phyloP scores from a whole-genome alignment of 2,329 filamentous ascomycete species.

The Arthrobotrys megalospora region DNA sequence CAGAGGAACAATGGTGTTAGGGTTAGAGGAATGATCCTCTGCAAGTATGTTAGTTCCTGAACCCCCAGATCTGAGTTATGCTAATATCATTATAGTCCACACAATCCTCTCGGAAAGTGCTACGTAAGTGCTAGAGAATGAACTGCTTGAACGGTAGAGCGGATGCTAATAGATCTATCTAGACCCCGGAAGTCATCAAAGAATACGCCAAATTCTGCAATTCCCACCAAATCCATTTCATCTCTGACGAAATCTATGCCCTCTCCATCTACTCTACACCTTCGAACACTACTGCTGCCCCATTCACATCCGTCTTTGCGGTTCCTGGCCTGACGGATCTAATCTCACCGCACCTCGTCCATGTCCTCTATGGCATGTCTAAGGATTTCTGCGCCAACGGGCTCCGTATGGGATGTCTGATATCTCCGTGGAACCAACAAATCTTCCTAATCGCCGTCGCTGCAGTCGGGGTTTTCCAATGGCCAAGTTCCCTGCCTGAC shows the following conservation, averaged over 20 bases:
- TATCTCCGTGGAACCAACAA: conserved; percentile 69
- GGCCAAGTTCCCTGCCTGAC: conserved; percentile 69
- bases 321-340: conserved; percentile 69
- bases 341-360: conserved; percentile 68
- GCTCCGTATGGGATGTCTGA: conserved; percentile 71
- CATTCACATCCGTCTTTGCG: conserved; percentile 70
- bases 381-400: conserved; percentile 75
- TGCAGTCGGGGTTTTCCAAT: conserved; percentile 69
- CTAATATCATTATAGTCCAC: conserved; percentile 66
- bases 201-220: conserved; percentile 70
- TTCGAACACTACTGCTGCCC: conserved; percentile 63
- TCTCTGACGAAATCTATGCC: conserved; percentile 75
- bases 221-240: conserved; percentile 71
- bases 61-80: background rate
- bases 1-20: conserved; percentile 67
- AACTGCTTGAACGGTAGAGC: background rate
- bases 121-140: conserved; percentile 62
- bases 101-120: conserved; percentile 66
- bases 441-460: conserved; percentile 67
- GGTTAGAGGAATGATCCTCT: conserved; percentile 71
- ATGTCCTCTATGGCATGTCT: conserved; percentile 71
- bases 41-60: conserved; percentile 65
- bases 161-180: conserved; percentile 37
- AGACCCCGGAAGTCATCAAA: conserved; percentile 63
- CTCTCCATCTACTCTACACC: conserved; percentile 71